These are phyloP conservation scores for Nannochloris sp. DNA, from an alignment of 139 green algal genomes.

Conservation along the genomic window DNA sequence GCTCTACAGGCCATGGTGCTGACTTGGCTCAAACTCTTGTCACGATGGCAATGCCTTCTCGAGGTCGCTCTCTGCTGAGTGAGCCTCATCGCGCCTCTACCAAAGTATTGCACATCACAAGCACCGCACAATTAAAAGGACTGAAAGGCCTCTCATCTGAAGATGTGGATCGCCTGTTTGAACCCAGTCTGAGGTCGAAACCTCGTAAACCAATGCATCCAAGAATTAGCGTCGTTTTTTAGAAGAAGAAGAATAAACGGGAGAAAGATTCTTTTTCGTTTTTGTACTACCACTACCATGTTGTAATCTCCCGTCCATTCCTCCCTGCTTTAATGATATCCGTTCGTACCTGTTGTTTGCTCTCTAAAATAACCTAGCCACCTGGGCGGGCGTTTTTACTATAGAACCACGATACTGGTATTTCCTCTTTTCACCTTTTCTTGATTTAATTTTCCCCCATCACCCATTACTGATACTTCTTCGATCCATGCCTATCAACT, in stretches of 20 bases:
- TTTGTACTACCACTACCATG: not conserved
- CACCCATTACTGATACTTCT: too few species aligned
- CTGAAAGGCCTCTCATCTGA: not conserved
- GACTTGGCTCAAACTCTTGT: not conserved
- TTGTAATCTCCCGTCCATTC: too few species aligned
- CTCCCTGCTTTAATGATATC: too few species aligned
- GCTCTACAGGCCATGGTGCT: not conserved
- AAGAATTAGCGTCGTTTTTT: slow-evolving; percentile 11
- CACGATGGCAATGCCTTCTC: not conserved
- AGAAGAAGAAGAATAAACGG: not conserved
- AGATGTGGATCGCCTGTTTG: not conserved
- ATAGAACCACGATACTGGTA: too few species aligned
- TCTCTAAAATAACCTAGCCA: too few species aligned
- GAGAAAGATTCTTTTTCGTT: not conserved
- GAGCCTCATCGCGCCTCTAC: not conserved
- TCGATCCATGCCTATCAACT: too few species aligned
- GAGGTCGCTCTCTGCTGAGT: not conserved
- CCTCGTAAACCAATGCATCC: slow-evolving; percentile 13
- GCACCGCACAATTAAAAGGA: slow-evolving; percentile 6
- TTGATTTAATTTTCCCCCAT: too few species aligned
- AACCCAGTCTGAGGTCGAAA: slow-evolving; percentile 14
- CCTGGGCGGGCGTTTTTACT: too few species aligned
- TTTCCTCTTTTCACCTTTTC: too few species aligned
- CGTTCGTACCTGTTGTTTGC: too few species aligned
- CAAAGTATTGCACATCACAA: slow-evolving; percentile 15